These are phyloP conservation scores for Neoboletus brunneissimus DNA, from an alignment of 768 basidiomycete species.

Conservation along the genomic window DNA sequence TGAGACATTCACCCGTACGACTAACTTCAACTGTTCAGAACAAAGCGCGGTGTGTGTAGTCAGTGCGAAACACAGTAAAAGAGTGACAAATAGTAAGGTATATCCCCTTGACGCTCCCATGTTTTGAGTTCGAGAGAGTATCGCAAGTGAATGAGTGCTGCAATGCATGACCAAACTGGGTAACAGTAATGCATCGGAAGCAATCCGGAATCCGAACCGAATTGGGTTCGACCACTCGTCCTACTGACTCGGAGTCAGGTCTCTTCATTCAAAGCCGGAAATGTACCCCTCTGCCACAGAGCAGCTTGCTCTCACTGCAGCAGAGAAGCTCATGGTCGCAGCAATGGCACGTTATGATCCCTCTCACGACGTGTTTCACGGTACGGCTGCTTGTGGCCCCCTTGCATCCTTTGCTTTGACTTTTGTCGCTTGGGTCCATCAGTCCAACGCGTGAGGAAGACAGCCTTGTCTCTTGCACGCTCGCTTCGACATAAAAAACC, in stretches of 20 bases:
- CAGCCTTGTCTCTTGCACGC: constrained; percentile 66
- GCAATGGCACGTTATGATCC: constrained; percentile 78
- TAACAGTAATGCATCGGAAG: constrained; percentile 5
- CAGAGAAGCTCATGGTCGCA: constrained; percentile 67
- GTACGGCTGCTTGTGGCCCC: constrained; percentile 39
- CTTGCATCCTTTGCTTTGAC: constrained; percentile 4
- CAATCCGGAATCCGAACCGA: constrained; percentile 27
- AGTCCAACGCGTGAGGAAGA: constrained; percentile 83
- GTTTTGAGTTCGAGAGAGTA: constrained; percentile 1
- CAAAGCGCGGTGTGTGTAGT: constrained; percentile 18
- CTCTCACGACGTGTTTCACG: constrained; percentile 78
- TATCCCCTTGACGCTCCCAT: constrained; percentile 21
- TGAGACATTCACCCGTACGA: constrained; percentile 30
- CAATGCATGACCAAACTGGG: neutral
- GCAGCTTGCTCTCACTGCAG: constrained; percentile 49
- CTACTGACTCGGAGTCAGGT: neutral
- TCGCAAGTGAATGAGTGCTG: constrained; percentile 3
- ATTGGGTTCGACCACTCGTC: neutral
- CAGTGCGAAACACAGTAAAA: constrained; percentile 38
- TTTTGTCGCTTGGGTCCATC: neutral
- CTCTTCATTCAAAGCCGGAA: neutral
- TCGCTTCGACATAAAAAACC: constrained; percentile 42
- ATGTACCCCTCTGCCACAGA: constrained; percentile 54
- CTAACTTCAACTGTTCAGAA: constrained; percentile 23
- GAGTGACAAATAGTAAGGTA: constrained; percentile 38